phyloP scores from a whole-genome alignment of 2,329 filamentous ascomycete species.

The Nemania sp. region DNA sequence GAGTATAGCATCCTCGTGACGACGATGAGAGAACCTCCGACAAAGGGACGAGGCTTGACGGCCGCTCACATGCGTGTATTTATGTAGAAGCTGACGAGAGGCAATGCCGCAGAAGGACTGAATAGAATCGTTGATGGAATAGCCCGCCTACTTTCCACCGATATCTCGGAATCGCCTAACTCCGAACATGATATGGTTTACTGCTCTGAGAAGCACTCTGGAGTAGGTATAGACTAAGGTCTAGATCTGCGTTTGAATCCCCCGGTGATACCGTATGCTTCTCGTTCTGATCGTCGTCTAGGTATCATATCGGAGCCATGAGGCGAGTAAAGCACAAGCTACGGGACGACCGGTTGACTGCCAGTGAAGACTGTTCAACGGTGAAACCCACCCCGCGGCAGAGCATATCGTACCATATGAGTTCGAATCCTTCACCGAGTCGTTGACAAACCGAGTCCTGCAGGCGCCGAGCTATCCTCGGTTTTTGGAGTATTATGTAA shows the following conservation, averaged over 20 bases:
- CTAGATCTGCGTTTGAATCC: neutral
- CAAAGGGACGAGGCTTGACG: constrained; percentile 15
- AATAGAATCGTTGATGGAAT: neutral
- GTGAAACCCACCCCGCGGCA: neutral
- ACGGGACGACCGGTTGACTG: neutral
- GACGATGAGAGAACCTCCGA: neutral
- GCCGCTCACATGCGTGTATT: neutral
- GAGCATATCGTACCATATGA: constrained; percentile 8
- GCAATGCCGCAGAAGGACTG: constrained; percentile 4
- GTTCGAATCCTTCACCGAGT: constrained; percentile 8
- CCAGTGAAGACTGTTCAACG: neutral
- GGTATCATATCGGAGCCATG: neutral
- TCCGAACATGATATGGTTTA: neutral
- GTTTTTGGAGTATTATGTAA: constrained; percentile 4
- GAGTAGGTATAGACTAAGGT: neutral
- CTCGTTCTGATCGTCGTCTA: neutral
- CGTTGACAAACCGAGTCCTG: constrained; percentile 3
- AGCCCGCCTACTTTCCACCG: constrained; percentile 4
- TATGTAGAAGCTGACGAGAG: constrained; percentile 3
- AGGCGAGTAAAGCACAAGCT: neutral
- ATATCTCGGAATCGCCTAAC: neutral
- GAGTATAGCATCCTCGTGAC: constrained; percentile 8
- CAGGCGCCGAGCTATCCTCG: neutral
- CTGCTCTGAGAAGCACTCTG: neutral
- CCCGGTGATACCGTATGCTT: neutral